These are phyloP conservation scores for Schizochytrium sp. DNA, from an alignment of 108 stramenopile genomes.

Conservation along the genomic window DNA sequence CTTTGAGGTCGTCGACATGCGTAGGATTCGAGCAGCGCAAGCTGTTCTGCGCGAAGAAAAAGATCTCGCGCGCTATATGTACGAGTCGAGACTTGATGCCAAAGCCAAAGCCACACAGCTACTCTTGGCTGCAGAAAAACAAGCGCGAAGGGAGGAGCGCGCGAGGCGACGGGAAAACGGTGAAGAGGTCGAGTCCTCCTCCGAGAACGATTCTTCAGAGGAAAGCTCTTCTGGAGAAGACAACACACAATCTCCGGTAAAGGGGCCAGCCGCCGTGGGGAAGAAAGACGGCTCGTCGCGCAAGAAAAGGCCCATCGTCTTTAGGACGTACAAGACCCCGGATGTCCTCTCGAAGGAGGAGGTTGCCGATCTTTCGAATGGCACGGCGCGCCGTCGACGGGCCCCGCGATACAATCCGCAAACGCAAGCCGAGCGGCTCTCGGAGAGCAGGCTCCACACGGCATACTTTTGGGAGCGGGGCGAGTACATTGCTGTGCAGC, in stretches of 20 bases:
- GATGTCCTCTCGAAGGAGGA: background rate
- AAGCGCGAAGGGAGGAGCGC: background rate
- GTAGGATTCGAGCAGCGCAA: background rate
- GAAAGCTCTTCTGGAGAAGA: background rate
- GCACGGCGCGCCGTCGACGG: background rate
- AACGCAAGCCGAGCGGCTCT: background rate
- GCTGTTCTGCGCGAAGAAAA: background rate
- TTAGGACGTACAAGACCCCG: too few relatives aligned
- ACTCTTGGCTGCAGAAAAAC: background rate
- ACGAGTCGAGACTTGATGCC: background rate
- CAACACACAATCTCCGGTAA: background rate
- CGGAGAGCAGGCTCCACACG: background rate
- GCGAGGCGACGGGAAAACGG: background rate
- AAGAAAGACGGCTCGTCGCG: too few relatives aligned
- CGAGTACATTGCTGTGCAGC: slow-evolving; percentile 9
- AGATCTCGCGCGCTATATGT: background rate
- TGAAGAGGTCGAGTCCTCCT: background rate
- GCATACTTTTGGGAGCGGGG: background rate
- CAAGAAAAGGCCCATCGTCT: too few relatives aligned
- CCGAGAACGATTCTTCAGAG: background rate
- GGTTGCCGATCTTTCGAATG: background rate
- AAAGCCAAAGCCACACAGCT: background rate
- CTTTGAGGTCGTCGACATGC: background rate
- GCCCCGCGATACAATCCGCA: too few relatives aligned
- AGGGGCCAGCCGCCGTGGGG: too few relatives aligned